These are phyloP conservation scores for Hyaloscypha variabilis DNA, from an alignment of 495 filamentous ascomycete genomes.

Conservation along the genomic window DNA sequence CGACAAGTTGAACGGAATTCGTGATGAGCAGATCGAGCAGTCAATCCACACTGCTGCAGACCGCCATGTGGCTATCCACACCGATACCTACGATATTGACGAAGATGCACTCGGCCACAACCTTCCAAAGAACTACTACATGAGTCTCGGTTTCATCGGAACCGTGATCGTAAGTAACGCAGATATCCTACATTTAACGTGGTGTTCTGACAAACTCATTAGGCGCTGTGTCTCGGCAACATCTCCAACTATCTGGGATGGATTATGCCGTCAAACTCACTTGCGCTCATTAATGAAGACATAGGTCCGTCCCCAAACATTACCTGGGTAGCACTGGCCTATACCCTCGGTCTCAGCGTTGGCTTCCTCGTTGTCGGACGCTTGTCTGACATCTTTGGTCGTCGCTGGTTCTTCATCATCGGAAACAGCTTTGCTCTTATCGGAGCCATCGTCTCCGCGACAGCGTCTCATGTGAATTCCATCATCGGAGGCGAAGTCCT, in stretches of 20 bases:
- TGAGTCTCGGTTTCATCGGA: conserved; percentile 14
- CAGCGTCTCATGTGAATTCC: conserved; percentile 37
- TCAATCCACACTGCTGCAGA: conserved; percentile 2
- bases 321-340: conserved; percentile 39
- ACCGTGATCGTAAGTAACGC: conserved; percentile 11
- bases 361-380: conserved; percentile 32
- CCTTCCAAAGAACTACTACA: conserved; percentile 17
- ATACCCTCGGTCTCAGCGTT: conserved; percentile 34
- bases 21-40: conserved; percentile 14
- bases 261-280: conserved; percentile 9
- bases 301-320: conserved; percentile 42
- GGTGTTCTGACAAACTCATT: not conserved
- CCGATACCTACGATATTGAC: conserved; percentile 16
- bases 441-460: conserved; percentile 37
- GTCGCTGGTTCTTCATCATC: conserved; percentile 32
- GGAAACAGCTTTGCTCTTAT: conserved; percentile 29
- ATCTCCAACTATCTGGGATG: conserved; percentile 16
- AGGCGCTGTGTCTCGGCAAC: conserved; percentile 16
- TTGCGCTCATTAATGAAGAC: conserved; percentile 31
- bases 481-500: conserved; percentile 36
- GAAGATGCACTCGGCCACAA: conserved; percentile 16
- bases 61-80: conserved; percentile 14
- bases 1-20: not conserved
- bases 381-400: conserved; percentile 37
- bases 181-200: not conserved